Base-by-base conservation (phyloP, 192 early-diverging fungal genomes). In the Linnemannia schmuckeri region DNA sequence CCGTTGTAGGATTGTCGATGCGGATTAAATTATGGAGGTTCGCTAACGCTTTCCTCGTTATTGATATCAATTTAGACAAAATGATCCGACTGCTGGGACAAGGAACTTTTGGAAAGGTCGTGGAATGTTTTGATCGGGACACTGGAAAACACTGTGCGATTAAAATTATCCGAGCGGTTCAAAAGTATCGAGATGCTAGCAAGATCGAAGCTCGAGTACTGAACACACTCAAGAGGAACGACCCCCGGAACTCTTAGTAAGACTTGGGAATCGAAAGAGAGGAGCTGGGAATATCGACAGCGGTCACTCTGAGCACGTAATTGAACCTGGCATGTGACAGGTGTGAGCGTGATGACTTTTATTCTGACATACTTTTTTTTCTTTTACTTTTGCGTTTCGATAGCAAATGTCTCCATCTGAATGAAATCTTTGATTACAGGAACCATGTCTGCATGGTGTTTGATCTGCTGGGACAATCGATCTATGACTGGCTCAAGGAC, bases 391-490 rank as follows among this genome's bases (percentile, higher is more conserved):
- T 82, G n/a, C 72, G 52, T 55, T 40, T 54, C 66, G 41, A 37
- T 63, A 96, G 96, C 84, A 95, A 94, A 87, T 99, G 98, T 89
- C 95, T 99, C 79, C 97, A 97, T 78, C 87, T 99, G 61, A 82
- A 92, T 42, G 93, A 95, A 77, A 92, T 88, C 66, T 99, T 99
- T 90, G 97, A 98, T 82, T 92, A 96, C 87, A 92, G 93, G 75
- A 96, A 96, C 86, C 98, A 99, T 91, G 95, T 96, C 13, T 99
- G 98, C 91, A 99, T 99, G 97, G 97, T 99, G 47, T 99, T 99
- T 93, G 96, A 97, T 41, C 92, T 98, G 63, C 91, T 98, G 18
- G 94, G 94, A 12, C 93, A 95, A 49, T 96, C 94, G 76, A 91
- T 99, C 38, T 99, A 97, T 92, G 98, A 99, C 88, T 99, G 96